Evolutionary conservation across 1,139 yeast genomes (phyloP), one percentile per base, ranked within the genome.

Genomic region (Lodderomyces parapsilosis): DNA sequence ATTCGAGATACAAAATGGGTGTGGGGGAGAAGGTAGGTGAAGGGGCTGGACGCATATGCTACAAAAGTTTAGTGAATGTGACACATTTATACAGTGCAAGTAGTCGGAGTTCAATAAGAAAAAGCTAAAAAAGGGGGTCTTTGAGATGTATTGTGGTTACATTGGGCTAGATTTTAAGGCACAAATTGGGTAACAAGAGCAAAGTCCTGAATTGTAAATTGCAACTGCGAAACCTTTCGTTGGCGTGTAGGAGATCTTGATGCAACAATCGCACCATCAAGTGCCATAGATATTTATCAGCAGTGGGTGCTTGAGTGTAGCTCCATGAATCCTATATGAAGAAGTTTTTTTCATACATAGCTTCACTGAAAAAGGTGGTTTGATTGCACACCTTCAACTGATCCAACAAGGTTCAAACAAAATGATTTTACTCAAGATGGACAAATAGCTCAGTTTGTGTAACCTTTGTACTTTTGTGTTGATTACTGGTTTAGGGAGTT

Each of bases 401-500:
- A n/a, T n/a, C n/a, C n/a, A n/a, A n/a, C n/a, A n/a, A n/a, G n/a
- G n/a, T n/a, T 20, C 4, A 24, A 24, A 24, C 6, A 11, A 8
- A 24, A 8, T 6, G 27, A 24, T 9, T 15, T 30, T 30, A 30
- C 33, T 30, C 10, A 30, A 30, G 33, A 19, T 30, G 33, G 33
- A 30, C 33, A 30, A 30, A 15, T 14, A 2, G 3, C 15, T 15
- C n/a, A n/a, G 3, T 30, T 30, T 30, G 33, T 30, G 33, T 30
- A 15, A 8, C 2, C 4, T 15, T 30, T 15, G n/a, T 4, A 13
- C 9, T 30, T 30, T 30, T 30, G 33, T 30, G 33, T 30, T 30
- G 15, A 30, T 30, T 30, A 30, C 33, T 30, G 19, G 33, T 30
- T 30, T 30, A 30, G 33, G 33, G 33, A 30, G 33, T 30, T 30